Conservation (phyloP, 371 early-diverging fungal species). For the Mortierella sp. region DNA sequence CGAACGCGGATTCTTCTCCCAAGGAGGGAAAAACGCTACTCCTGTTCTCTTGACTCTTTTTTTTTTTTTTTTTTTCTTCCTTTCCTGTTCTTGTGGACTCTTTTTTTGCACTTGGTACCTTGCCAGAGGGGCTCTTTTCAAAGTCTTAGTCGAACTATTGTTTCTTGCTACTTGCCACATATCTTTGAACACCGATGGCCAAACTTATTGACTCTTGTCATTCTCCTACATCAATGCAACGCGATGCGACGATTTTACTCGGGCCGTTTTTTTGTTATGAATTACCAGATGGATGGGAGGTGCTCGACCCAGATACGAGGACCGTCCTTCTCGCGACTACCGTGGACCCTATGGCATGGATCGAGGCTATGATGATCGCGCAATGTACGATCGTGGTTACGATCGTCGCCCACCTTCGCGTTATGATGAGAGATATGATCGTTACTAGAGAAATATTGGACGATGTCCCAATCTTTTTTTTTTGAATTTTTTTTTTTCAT, state of each 20-base stretch:
- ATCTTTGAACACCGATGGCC: too few relatives aligned
- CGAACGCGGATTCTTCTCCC: too few relatives aligned
- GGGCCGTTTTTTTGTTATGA: neutral
- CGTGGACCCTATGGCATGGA: conserved; percentile 41
- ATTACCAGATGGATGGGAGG: conserved; percentile 42
- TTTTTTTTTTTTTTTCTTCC: too few relatives aligned
- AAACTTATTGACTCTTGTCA: too few relatives aligned
- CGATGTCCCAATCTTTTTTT: neutral
- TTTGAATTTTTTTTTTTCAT: neutral
- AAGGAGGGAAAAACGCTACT: too few relatives aligned
- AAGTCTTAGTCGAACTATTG: too few relatives aligned
- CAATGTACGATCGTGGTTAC: conserved; percentile 54
- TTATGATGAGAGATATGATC: conserved; percentile 62
- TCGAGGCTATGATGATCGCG: conserved; percentile 42
- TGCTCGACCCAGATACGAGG: conserved; percentile 49
- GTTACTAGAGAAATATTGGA: conserved; percentile 48
- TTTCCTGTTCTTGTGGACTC: too few relatives aligned
- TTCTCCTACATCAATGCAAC: too few relatives aligned
- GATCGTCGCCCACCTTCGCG: conserved; percentile 44
- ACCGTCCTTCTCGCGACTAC: conserved; percentile 51
- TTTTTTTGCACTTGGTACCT: too few relatives aligned
- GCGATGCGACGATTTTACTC: neutral
- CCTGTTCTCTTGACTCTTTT: too few relatives aligned
- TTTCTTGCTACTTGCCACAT: too few relatives aligned
- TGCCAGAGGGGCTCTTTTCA: too few relatives aligned